Conservation (phyloP, 768 basidiomycete genomes). For the Psilocybe azurescens region DNA sequence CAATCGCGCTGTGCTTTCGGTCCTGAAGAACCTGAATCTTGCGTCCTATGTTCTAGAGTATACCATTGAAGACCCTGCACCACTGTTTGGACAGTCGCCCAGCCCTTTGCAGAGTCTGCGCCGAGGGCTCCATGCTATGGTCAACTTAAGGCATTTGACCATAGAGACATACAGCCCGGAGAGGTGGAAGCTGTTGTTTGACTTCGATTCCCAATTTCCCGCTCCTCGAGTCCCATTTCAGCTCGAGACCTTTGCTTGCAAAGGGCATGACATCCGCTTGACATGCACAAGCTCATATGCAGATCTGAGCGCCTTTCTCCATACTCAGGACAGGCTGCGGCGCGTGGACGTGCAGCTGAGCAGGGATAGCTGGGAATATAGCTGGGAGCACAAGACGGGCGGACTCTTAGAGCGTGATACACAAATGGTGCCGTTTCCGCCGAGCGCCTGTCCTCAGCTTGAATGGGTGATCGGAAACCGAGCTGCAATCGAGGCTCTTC, state of each 20-base stretch:
- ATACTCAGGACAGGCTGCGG: no score
- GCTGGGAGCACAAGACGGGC: no score
- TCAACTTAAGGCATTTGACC: conserved; percentile 2
- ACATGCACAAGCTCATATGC: no score
- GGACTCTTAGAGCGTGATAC: no score
- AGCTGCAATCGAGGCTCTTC: conserved; percentile 4
- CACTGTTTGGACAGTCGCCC: no score
- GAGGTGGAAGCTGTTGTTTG: conserved; percentile 1
- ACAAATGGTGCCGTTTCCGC: background rate
- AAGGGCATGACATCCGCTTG: background rate
- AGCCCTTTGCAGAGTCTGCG: background rate
- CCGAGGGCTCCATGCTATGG: background rate
- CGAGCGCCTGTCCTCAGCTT: background rate
- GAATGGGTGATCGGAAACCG: conserved; percentile 6
- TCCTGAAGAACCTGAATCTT: background rate
- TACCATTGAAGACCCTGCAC: background rate
- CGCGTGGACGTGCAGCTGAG: no score
- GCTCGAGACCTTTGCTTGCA: conserved; percentile 8
- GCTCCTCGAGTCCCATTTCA: background rate
- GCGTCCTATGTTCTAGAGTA: background rate
- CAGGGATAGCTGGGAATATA: no score
- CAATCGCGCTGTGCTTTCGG: background rate
- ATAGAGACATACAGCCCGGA: background rate
- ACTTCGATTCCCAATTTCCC: background rate
- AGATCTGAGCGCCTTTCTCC: no score